These are phyloP conservation scores for Colletotrichum tamarilloi DNA, from an alignment of 2,329 filamentous ascomycete genomes.

Conservation along the genomic window DNA sequence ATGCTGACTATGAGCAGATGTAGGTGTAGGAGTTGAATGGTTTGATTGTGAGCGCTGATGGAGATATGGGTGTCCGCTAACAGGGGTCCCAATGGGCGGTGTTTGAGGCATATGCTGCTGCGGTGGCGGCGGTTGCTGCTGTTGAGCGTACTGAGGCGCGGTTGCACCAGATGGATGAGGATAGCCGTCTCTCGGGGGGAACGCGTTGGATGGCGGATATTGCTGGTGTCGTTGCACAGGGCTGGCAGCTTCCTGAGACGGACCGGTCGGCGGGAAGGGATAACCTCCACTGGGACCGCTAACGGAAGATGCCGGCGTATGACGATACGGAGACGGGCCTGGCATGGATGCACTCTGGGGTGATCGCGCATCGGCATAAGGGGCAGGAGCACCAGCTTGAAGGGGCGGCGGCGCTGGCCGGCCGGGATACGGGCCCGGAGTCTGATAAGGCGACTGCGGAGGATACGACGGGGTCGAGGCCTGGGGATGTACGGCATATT, in stretches of 20 bases:
- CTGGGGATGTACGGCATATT: conserved; percentile 49
- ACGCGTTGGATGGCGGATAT: conserved; percentile 57
- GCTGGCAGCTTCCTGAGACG: conserved; percentile 56
- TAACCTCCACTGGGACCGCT: conserved; percentile 57
- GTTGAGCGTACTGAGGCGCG: conserved; percentile 46
- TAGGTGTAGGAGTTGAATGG: conserved; percentile 71
- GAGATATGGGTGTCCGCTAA: conserved; percentile 46
- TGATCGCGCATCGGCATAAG: conserved; percentile 61
- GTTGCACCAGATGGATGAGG: conserved; percentile 50
- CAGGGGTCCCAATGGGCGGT: conserved; percentile 54
- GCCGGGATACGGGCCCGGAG: conserved; percentile 54
- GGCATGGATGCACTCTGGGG: conserved; percentile 57
- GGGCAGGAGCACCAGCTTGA: conserved; percentile 49
- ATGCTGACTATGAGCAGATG: conserved; percentile 69
- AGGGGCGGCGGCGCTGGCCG: conserved; percentile 57
- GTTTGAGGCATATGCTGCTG: conserved; percentile 54
- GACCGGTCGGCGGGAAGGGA: conserved; percentile 60
- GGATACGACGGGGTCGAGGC: conserved; percentile 47
- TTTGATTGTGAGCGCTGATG: conserved; percentile 67
- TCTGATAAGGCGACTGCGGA: conserved; percentile 52
- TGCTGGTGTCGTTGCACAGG: conserved; percentile 63
- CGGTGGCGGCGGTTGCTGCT: conserved; percentile 45
- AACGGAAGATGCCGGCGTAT: conserved; percentile 58
- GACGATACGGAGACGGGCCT: conserved; percentile 61
- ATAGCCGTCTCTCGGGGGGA: conserved; percentile 59